Percentiles rank a stretch among this genome's conserved stretches.
Evolutionary conservation across 768 basidiomycete genomes (phyloP).

Genomic region (Lactarius quietus): DNA sequence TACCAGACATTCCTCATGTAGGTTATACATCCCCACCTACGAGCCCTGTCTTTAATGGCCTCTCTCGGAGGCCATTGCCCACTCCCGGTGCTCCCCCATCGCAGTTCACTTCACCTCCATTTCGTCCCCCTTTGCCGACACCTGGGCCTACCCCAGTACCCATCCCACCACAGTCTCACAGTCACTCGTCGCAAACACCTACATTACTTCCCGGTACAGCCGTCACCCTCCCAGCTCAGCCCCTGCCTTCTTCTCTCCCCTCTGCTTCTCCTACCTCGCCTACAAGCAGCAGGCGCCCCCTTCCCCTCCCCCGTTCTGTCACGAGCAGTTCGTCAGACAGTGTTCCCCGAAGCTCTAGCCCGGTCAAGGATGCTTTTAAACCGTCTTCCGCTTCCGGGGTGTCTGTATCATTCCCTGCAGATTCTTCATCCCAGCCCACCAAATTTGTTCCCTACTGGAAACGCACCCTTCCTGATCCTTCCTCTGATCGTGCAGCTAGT

Average conservation of each 20-base stretch:
- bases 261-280: slow-evolving; percentile 24
- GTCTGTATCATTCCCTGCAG: not conserved
- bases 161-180: slow-evolving; percentile 5
- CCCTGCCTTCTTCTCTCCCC: slow-evolving; percentile 7
- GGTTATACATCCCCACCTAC: slow-evolving; percentile 18
- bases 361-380: slow-evolving; percentile 18
- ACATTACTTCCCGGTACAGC: slow-evolving; percentile 3
- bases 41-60: slow-evolving; percentile 18
- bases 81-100: slow-evolving; percentile 24
- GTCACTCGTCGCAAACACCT: slow-evolving; percentile 1
- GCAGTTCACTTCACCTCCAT: slow-evolving; percentile 2
- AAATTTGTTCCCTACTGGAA: slow-evolving; percentile 28
- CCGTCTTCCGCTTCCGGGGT: slow-evolving; percentile 2
- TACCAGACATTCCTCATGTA: slow-evolving; percentile 14
- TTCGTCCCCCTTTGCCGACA: slow-evolving; percentile 25
- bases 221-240: slow-evolving; percentile 3
- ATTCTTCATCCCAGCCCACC: not conserved
- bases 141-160: slow-evolving; percentile 26
- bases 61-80: slow-evolving; percentile 25
- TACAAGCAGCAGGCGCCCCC: slow-evolving; percentile 18
- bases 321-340: not conserved
- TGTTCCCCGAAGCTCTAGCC: slow-evolving; percentile 20
- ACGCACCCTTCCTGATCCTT: slow-evolving; percentile 25
- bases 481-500: slow-evolving; percentile 12
- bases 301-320: slow-evolving; percentile 20